These are phyloP conservation scores for Neonectria faginata DNA, from an alignment of 2,329 filamentous ascomycete genomes.

Conservation along the genomic window DNA sequence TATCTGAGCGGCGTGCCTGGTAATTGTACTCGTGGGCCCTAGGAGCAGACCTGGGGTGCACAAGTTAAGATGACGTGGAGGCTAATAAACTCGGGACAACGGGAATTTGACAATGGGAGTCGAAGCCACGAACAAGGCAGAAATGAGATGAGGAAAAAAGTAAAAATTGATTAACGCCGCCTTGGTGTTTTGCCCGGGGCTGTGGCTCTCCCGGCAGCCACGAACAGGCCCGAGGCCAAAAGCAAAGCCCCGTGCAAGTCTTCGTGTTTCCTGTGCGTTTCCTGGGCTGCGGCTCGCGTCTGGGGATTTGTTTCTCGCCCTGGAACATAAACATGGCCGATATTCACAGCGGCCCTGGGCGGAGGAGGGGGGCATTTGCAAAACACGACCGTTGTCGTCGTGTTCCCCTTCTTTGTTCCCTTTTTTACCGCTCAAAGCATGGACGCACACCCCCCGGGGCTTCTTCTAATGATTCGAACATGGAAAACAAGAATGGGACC, in stretches of 20 bases:
- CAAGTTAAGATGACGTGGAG: conserved; percentile 26
- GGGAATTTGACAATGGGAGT: conserved; percentile 16
- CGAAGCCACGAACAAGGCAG: conserved; percentile 8
- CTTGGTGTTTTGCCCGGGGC: conserved; percentile 12
- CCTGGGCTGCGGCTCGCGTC: conserved; percentile 17
- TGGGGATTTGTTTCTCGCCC: conserved; percentile 37
- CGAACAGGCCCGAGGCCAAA: conserved; percentile 23
- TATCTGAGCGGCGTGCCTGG: conserved; percentile 7
- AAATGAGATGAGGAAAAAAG: conserved; percentile 1
- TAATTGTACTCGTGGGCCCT: background rate
- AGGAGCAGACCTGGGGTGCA: conserved; percentile 7
- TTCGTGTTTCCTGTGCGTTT: conserved; percentile 36
- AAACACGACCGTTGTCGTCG: conserved; percentile 1
- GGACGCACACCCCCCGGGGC: background rate
- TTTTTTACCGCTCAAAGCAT: conserved; percentile 1
- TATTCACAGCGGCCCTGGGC: background rate
- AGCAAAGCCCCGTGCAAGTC: conserved; percentile 26
- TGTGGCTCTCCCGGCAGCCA: conserved; percentile 5
- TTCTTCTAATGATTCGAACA: conserved; percentile 1
- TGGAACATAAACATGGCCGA: conserved; percentile 23
- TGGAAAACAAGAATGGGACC: background rate
- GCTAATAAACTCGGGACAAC: conserved; percentile 25
- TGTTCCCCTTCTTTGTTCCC: background rate
- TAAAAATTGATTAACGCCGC: background rate
- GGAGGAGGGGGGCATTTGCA: background rate